Conservation (phyloP, 1,284 basidiomycete genomes). For the Pseudozyma sp. region DNA sequence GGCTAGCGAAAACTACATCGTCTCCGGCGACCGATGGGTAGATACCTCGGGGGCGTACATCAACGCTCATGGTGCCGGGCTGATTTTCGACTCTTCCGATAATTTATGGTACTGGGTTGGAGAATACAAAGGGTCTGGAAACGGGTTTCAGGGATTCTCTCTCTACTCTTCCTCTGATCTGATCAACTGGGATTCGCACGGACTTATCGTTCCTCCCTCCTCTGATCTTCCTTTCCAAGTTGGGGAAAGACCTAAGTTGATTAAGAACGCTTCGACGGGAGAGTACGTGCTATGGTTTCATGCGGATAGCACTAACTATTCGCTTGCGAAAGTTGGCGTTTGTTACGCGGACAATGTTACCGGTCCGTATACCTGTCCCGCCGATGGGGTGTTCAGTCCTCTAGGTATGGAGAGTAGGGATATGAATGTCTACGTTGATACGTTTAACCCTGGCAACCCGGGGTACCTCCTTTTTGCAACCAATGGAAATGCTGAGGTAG, state of each 20-base stretch:
- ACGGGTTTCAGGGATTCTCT: constrained; percentile 29
- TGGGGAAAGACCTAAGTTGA: constrained; percentile 32
- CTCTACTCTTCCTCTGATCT: constrained; percentile 37
- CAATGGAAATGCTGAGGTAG: constrained; percentile 19
- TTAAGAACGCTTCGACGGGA: constrained; percentile 20
- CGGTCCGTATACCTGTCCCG: constrained; percentile 18
- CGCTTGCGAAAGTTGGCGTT: constrained; percentile 26
- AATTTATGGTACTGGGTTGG: constrained; percentile 33
- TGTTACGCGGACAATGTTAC: constrained; percentile 14
- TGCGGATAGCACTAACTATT: constrained; percentile 30
- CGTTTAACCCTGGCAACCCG: constrained; percentile 3
- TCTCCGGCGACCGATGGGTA: constrained; percentile 26
- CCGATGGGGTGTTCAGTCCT: constrained; percentile 22
- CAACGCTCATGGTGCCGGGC: constrained; percentile 33
- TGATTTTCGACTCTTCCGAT: constrained; percentile 11
- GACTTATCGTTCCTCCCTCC: constrained; percentile 22
- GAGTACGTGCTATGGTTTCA: constrained; percentile 39
- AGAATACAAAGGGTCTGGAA: constrained; percentile 21
- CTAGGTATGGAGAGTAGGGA: constrained; percentile 31
- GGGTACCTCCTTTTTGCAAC: constrained; percentile 34
- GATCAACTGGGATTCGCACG: constrained; percentile 30
- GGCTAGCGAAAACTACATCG: constrained; percentile 29
- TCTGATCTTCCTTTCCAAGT: constrained; percentile 27
- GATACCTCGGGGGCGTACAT: constrained; percentile 23
- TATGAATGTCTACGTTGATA: constrained; percentile 35